Conservation (phyloP, 2,329 filamentous ascomycete genomes). For the Paecilomyces formosus region DNA sequence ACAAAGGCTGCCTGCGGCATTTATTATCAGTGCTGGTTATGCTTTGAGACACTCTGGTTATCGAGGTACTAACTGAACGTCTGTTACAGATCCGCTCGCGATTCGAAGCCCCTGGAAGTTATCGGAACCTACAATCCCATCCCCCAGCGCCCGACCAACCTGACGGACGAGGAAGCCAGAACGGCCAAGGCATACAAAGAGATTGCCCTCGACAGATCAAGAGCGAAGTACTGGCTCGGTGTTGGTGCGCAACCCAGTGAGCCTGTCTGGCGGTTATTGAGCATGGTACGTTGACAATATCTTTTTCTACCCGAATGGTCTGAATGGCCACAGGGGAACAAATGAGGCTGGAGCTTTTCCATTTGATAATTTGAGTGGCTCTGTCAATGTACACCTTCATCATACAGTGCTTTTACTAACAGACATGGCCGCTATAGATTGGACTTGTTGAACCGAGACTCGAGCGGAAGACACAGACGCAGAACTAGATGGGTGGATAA, state of each 20-base stretch:
- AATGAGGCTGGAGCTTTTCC: neutral
- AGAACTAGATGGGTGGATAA: conserved; percentile 37
- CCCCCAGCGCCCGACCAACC: conserved; percentile 44
- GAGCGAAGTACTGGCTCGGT: conserved; percentile 92
- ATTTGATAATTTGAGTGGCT: neutral
- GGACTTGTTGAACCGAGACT: conserved; percentile 26
- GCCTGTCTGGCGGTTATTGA: conserved; percentile 76
- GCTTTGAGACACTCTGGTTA: neutral
- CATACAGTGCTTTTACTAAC: neutral
- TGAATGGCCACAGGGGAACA: neutral
- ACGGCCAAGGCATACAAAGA: conserved; percentile 76
- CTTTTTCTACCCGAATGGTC: neutral
- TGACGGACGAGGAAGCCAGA: conserved; percentile 39
- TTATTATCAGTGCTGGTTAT: neutral
- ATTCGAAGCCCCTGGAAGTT: conserved; percentile 86
- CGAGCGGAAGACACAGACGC: neutral
- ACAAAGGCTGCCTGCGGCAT: neutral
- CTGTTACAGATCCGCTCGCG: conserved; percentile 64
- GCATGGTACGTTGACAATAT: conserved; percentile 55
- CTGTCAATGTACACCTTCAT: neutral
- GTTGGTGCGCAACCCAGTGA: conserved; percentile 94
- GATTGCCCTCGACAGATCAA: conserved; percentile 71
- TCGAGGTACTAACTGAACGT: neutral
- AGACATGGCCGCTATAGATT: conserved; percentile 15
- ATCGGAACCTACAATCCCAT: conserved; percentile 62